Conservation (phyloP, 2,329 filamentous ascomycete species). For the Zasmidium angulare region DNA sequence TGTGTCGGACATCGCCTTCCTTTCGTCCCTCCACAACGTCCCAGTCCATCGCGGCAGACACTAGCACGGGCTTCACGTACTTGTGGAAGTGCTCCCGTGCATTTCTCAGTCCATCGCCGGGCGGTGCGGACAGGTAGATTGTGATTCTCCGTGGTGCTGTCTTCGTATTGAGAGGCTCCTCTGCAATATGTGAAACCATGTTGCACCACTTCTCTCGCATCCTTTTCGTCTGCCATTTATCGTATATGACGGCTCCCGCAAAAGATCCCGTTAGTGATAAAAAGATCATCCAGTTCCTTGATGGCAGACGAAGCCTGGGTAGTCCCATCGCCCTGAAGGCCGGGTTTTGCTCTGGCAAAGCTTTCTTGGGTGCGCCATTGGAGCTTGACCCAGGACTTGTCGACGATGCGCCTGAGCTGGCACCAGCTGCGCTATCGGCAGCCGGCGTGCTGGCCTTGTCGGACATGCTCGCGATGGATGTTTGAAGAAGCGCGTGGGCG, state of each 20-base stretch:
- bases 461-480: constrained; percentile 14
- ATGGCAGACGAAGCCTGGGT: constrained; percentile 83
- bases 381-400: constrained; percentile 3
- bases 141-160: constrained; percentile 81
- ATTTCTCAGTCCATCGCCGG: constrained; percentile 76
- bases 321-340: constrained; percentile 75
- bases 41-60: constrained; percentile 89
- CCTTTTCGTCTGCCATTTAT: constrained; percentile 84
- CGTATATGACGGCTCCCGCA: constrained; percentile 80
- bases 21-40: constrained; percentile 89
- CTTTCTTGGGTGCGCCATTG: constrained; percentile 9
- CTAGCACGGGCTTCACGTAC: constrained; percentile 90
- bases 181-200: constrained; percentile 78
- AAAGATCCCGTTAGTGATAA: constrained; percentile 75
- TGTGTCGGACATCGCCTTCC: constrained; percentile 89
- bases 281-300: constrained; percentile 98
- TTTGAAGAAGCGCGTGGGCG: not conserved
- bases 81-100: constrained; percentile 96
- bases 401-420: constrained; percentile 9
- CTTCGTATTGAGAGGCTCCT: constrained; percentile 70
- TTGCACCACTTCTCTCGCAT: constrained; percentile 84
- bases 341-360: constrained; percentile 59
- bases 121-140: constrained; percentile 81
- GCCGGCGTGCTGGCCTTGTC: constrained; percentile 22
- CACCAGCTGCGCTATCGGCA: constrained; percentile 18